Base-by-base conservation (phyloP, 106 monocot species). In the Dendrobium chrysotoxum region DNA sequence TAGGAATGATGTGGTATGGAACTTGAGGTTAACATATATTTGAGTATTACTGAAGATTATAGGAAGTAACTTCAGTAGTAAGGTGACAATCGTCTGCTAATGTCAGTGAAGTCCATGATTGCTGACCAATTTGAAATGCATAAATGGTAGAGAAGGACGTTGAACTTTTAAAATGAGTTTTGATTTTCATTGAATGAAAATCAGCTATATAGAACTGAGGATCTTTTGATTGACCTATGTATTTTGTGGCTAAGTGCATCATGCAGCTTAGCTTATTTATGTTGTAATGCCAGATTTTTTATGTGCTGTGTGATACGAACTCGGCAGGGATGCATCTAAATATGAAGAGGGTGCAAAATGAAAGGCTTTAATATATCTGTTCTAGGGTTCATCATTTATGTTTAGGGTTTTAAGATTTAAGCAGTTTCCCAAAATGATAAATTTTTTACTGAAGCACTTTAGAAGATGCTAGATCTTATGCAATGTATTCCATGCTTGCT, bases 51-150 rank as follows among this genome's bases (percentile, higher is more conserved):
- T 67, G 9, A 67, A 67, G 25, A 67, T 67, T 17, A 28, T 20
- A 28, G 20, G 20, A 12, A 67, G 2, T 10, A 28, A 25, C 65
- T 65, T 65, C 65, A 25, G 21, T 4, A 23, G 10, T 65, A 26
- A 55, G 55, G 4, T 65, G 65, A 65, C 3, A 2, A 26, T 65
- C 3, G 25, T 65, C n/a, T 65, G 21, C 26, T 64, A 23, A 65
- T 26, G 21, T 26, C 18, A 65, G 5, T 25, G 65, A 25, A 25
- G 26, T 65, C 5, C 25, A 25, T 65, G 53, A 53, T 28, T 28
- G 30, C 68, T 68, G 68, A 17, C 30, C 30, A 68, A 68, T 68
- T 65, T 10, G 68, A 68, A 68, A 28, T 68, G 68, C 68, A 31
- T 68, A 1, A 28, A 38, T 70, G 31, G 70, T 5, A 65, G 54